Percentiles rank a stretch among this genome's conserved stretches.
phyloP scores from a whole-genome alignment of 108 stramenopile genomes.

The Fistulifera pelliculosa region DNA sequence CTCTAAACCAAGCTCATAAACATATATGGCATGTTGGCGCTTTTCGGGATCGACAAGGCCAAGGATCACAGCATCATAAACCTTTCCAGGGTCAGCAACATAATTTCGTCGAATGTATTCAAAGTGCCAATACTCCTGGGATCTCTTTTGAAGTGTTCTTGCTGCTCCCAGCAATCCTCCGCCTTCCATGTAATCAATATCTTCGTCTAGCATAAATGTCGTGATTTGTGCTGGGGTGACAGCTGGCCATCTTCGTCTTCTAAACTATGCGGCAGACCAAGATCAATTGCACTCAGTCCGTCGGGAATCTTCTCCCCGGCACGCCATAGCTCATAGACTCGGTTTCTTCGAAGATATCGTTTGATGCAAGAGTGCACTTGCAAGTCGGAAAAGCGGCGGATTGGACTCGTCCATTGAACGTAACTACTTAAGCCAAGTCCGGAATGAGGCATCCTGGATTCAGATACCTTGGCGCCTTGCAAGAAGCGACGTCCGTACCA shows the following conservation, averaged over 20 bases:
- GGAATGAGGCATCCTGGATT: conserved; percentile 41
- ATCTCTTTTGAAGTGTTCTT: conserved; percentile 37
- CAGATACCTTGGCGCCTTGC: conserved; percentile 39
- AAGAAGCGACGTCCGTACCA: conserved; percentile 77
- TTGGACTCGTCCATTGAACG: conserved; percentile 78
- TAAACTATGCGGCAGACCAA: conserved; percentile 24
- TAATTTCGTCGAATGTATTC: conserved; percentile 55
- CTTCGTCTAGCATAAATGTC: conserved; percentile 14
- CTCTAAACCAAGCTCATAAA: conserved; percentile 67
- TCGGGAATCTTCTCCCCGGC: conserved; percentile 34
- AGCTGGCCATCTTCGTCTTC: conserved; percentile 1
- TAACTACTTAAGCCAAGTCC: conserved; percentile 72
- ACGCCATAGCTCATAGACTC: conserved; percentile 34
- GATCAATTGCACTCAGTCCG: conserved; percentile 26
- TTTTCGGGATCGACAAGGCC: conserved; percentile 53
- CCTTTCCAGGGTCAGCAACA: conserved; percentile 20
- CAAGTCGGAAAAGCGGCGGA: conserved; percentile 44
- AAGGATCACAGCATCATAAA: conserved; percentile 49
- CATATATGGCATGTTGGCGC: conserved; percentile 58
- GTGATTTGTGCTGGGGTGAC: not conserved
- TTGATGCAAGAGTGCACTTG: conserved; percentile 61
- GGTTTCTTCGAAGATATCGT: conserved; percentile 57
- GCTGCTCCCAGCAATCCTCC: conserved; percentile 42
- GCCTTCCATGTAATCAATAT: conserved; percentile 55
- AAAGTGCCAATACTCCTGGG: conserved; percentile 68